Evolutionary conservation across 1,284 basidiomycete species (phyloP).

Genomic region (Cystobasidium slooffiae): DNA sequence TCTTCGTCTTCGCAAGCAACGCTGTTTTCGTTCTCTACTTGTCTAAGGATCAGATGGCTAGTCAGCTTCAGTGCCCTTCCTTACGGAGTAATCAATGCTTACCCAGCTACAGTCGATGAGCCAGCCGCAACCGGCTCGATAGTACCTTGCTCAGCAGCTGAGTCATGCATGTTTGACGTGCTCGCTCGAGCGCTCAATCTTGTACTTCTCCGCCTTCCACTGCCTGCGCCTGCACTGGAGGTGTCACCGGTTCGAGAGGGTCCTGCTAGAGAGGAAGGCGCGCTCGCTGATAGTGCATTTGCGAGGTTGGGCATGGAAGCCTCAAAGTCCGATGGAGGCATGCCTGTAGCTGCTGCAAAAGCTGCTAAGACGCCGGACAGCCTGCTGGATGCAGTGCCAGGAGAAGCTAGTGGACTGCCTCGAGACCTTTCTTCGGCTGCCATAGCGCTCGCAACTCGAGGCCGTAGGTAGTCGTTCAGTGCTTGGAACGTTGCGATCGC

Average conservation of each 20-base stretch:
- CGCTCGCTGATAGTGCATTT: constrained; percentile 42
- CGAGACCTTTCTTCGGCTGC: constrained; percentile 35
- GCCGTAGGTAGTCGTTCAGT: constrained; percentile 89
- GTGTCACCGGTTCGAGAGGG: constrained; percentile 54
- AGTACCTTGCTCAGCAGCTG: constrained; percentile 34
- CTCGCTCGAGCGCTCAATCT: constrained; percentile 66
- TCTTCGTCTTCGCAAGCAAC: constrained; percentile 55
- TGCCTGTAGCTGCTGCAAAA: constrained; percentile 67
- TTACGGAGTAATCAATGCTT: background rate
- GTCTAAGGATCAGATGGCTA: background rate
- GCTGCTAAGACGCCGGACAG: constrained; percentile 89
- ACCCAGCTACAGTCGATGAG: background rate
- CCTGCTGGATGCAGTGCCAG: constrained; percentile 62
- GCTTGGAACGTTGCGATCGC: constrained; percentile 96
- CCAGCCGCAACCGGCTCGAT: constrained; percentile 24
- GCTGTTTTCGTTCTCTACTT: constrained; percentile 19
- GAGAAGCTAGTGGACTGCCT: constrained; percentile 6
- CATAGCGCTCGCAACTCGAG: constrained; percentile 64
- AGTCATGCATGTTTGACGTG: constrained; percentile 45
- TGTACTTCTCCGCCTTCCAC: constrained; percentile 72
- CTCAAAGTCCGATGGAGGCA: constrained; percentile 43
- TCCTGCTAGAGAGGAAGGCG: constrained; percentile 55
- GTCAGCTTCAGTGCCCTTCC: background rate
- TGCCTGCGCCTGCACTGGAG: constrained; percentile 53
- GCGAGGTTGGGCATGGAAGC: constrained; percentile 31